phyloP scores from a whole-genome alignment of 306 rosid genomes.

The Dryas octopetala region DNA sequence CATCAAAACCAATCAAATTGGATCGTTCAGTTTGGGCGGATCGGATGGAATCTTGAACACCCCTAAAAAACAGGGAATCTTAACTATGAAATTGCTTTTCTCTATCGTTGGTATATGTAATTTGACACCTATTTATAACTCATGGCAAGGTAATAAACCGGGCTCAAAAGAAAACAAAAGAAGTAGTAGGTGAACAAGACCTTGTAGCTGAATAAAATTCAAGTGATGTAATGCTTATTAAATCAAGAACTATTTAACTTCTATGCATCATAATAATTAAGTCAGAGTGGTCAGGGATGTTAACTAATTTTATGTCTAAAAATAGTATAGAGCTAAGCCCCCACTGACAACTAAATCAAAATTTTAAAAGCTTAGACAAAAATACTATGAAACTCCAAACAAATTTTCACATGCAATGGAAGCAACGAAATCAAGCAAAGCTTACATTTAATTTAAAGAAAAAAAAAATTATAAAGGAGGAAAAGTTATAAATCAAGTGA shows the following conservation, averaged over 20 bases:
- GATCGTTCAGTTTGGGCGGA: too few relatives aligned
- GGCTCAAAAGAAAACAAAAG: not conserved
- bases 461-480: not conserved
- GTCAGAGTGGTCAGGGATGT: not conserved
- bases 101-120: not conserved
- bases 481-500: not conserved
- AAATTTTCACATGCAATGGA: not conserved
- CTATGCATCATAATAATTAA: not conserved
- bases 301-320: not conserved
- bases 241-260: not conserved
- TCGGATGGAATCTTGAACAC: too few relatives aligned
- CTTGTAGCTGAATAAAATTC: not conserved
- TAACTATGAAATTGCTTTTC: not conserved
- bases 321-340: not conserved
- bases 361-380: not conserved
- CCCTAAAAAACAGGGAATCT: not conserved
- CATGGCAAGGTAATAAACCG: not conserved
- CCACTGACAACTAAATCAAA: not conserved
- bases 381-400: not conserved
- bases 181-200: not conserved
- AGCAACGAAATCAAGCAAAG: not conserved
- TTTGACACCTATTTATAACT: not conserved
- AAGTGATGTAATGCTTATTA: too few relatives aligned
- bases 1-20: too few relatives aligned
- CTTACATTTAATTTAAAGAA: not conserved